Evolutionary conservation across 2,329 filamentous ascomycete genomes (phyloP).

Genomic region (Coleophoma crateriformis): DNA sequence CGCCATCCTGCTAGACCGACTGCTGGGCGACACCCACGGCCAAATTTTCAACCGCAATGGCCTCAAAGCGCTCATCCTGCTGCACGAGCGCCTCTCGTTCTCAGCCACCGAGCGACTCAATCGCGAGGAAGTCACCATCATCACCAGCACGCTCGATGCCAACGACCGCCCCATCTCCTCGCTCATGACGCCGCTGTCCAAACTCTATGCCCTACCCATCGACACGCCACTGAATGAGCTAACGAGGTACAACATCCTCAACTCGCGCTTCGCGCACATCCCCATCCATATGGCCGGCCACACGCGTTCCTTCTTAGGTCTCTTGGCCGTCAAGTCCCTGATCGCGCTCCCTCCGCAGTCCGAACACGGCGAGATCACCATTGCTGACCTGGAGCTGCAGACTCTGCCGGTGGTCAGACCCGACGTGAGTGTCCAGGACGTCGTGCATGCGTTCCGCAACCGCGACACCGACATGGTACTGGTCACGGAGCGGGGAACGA

Average conservation of each 20-base stretch:
- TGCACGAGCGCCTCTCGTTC: slow-evolving; percentile 47
- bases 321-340: slow-evolving; percentile 93
- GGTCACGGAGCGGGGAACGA: slow-evolving; percentile 77
- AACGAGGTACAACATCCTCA: slow-evolving; percentile 87
- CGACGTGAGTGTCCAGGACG: slow-evolving; percentile 90
- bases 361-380: slow-evolving; percentile 60
- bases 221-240: slow-evolving; percentile 84
- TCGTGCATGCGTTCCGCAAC: slow-evolving; percentile 98
- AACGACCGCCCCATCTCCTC: slow-evolving; percentile 87
- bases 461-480: slow-evolving; percentile 97
- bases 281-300: slow-evolving; percentile 83
- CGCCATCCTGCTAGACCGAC: slow-evolving; percentile 85
- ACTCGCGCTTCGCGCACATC: slow-evolving; percentile 87
- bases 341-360: slow-evolving; percentile 90
- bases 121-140: slow-evolving; percentile 94
- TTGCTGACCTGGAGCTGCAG: slow-evolving; percentile 82
- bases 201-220: slow-evolving; percentile 87
- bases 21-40: slow-evolving; percentile 88
- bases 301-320: slow-evolving; percentile 80
- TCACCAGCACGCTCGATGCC: slow-evolving; percentile 86
- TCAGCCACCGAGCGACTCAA: slow-evolving; percentile 66
- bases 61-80: slow-evolving; percentile 85
- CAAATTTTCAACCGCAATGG: slow-evolving; percentile 96
- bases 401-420: slow-evolving; percentile 87
- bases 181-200: slow-evolving; percentile 96